Conservation (phyloP, 345 rosid genomes). For the Boechera retrofracta region DNA sequence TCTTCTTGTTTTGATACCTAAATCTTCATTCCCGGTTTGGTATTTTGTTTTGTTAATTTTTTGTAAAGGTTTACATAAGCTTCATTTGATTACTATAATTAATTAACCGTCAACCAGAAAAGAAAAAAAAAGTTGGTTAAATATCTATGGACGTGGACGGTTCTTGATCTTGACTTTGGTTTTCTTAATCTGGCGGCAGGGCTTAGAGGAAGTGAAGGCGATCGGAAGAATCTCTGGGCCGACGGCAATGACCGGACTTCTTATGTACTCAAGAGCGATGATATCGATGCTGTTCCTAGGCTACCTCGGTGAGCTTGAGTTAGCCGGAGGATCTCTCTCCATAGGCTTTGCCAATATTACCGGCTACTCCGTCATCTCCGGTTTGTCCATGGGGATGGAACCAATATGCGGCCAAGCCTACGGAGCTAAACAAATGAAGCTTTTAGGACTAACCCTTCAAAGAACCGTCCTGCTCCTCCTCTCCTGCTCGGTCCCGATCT, state of each 20-base stretch:
- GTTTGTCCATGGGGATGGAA: constrained; percentile 99
- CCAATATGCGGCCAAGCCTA: constrained; percentile 98
- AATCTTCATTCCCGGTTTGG: neutral
- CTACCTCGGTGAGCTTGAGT: constrained; percentile 92
- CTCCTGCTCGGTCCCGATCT: constrained; percentile 78
- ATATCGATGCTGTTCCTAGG: constrained; percentile 99
- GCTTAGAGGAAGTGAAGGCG: constrained; percentile 76
- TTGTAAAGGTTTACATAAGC: neutral
- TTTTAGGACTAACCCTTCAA: constrained; percentile 90
- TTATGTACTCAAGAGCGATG: constrained; percentile 88
- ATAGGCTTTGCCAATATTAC: constrained; percentile 97
- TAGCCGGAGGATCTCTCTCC: constrained; percentile 95
- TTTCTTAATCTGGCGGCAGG: constrained; percentile 54
- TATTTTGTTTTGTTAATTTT: neutral
- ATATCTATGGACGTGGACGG: constrained; percentile 36
- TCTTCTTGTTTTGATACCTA: neutral
- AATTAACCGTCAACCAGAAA: neutral
- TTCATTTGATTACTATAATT: constrained; percentile 5
- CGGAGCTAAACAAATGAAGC: constrained; percentile 91
- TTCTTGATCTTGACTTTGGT: constrained; percentile 28
- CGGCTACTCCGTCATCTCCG: constrained; percentile 96
- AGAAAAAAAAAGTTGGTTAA: neutral
- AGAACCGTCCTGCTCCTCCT: constrained; percentile 94
- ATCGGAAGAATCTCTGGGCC: constrained; percentile 94
- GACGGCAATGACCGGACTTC: constrained; percentile 76